Conservation (phyloP, 257 asterid species). For the Cynanchum wilfordii region DNA sequence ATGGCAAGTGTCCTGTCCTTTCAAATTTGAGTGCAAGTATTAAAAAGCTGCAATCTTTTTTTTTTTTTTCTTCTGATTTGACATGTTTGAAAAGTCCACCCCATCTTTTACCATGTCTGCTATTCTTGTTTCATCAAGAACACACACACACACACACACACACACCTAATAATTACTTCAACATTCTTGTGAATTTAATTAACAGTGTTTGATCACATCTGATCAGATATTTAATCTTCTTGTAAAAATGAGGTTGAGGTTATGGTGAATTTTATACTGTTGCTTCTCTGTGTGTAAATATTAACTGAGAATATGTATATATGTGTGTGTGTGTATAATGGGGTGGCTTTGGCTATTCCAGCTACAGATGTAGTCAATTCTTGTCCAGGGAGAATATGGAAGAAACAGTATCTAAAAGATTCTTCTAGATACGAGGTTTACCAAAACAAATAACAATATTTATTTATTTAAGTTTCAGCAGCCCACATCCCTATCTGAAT, state of each 20-base stretch:
- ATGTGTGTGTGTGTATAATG: too few species aligned
- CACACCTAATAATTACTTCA: neutral
- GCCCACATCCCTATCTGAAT: neutral
- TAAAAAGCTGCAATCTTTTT: slow-evolving; percentile 19
- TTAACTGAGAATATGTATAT: neutral
- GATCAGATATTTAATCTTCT: neutral
- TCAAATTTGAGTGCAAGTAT: slow-evolving; percentile 28
- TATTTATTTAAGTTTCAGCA: slow-evolving; percentile 3
- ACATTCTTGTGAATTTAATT: neutral
- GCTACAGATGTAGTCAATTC: neutral
- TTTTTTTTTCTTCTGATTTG: slow-evolving; percentile 10
- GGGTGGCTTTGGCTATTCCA: neutral
- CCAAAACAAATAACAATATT: slow-evolving; percentile 3
- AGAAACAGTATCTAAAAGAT: slow-evolving; percentile 10
- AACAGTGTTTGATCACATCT: neutral
- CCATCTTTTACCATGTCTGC: slow-evolving; percentile 2
- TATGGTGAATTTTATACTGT: neutral
- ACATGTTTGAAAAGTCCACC: slow-evolving; percentile 15
- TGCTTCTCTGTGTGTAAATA: neutral
- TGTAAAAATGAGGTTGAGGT: neutral
- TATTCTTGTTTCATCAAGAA: neutral
- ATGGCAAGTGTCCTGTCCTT: slow-evolving; percentile 19
- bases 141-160: neutral
- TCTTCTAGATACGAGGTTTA: slow-evolving; percentile 19
- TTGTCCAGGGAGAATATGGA: slow-evolving; percentile 10